These are phyloP conservation scores for Tagetes erecta DNA, from an alignment of 129 eudicot genomes.

Conservation along the genomic window DNA sequence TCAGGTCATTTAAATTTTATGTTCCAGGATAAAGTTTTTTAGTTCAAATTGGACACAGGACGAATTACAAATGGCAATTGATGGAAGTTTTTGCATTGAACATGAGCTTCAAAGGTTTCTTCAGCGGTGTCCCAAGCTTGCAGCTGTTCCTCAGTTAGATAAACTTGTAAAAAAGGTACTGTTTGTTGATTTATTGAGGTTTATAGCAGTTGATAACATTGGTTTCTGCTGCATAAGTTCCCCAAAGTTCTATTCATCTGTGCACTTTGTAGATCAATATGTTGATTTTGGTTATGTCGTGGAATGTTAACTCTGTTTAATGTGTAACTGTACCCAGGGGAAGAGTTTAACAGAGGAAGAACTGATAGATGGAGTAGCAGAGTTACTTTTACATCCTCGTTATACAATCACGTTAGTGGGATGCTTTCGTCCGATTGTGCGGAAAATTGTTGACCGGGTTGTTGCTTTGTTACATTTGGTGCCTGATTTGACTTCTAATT, in stretches of 20 bases:
- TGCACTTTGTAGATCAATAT: not conserved
- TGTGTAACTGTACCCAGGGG: constrained; percentile 45
- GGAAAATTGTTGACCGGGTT: constrained; percentile 55
- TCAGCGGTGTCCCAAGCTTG: constrained; percentile 63
- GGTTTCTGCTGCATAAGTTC: too few species aligned
- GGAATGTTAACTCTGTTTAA: not conserved
- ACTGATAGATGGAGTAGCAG: constrained; percentile 63
- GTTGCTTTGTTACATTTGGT: constrained; percentile 59
- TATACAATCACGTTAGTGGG: constrained; percentile 81
- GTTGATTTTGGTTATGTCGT: not conserved
- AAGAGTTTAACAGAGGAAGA: constrained; percentile 59
- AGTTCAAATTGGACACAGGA: constrained; percentile 12
- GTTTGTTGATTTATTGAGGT: too few species aligned
- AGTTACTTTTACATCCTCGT: constrained; percentile 65
- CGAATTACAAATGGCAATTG: constrained; percentile 51
- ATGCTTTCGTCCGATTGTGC: constrained; percentile 76
- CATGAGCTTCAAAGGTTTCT: constrained; percentile 65
- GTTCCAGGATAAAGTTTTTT: constrained; percentile 7
- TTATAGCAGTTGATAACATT: not conserved
- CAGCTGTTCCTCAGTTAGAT: constrained; percentile 29
- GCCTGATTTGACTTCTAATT: constrained; percentile 50
- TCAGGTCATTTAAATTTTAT: not conserved
- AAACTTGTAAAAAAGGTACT: constrained; percentile 57
- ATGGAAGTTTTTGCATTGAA: constrained; percentile 63
- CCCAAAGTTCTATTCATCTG: not conserved